Evolutionary conservation across 1,284 basidiomycete genomes (phyloP), one percentile per base, ranked within the genome.

Genomic region (Ceratobasidium sp.): DNA sequence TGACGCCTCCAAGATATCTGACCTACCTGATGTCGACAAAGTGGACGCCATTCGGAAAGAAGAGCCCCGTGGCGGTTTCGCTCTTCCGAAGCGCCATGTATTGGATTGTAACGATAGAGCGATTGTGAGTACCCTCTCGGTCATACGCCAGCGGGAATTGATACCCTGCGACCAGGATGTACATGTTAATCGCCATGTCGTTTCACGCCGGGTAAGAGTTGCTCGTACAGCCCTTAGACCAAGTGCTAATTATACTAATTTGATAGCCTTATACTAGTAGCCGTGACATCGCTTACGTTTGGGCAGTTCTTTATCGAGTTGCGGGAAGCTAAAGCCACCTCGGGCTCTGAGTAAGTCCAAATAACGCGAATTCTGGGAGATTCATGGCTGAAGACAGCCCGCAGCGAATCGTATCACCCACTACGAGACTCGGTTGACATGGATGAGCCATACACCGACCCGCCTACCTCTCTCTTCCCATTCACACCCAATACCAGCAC

Each of bases 161-260:
- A 38, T 53, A 47, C 69, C 50, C 29, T 65, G 47, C 27, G 38
- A 20, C 25, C 34, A 52, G 38, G 45, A 40, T 65, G 89, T 90
- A 90, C 75, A 90, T 91, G 88, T 82, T 91, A 17, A 79, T 87
- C 69, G 83, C 85, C 15, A 90, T 90, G 88, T 84, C 86, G 25
- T 85, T 87, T 72, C 84, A 88, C 69, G 70, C 85, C 29, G 84
- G 86, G 87, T 89, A 75, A 78, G 88, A 79, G 10, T 1, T 20
- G 29, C n/a, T 1, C n/a, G n/a, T 29, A 20, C 22, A 35, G 25
- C 38, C 20, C 32, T 49, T 22, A 38, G 27, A 34, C 45, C 34
- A 8, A 6, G 13, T 29, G 15, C 29, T 13, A 25, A 42, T 17
- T 3, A 25, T 6, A 27, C 60, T 53, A 22, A 50, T 40, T 31